These are phyloP conservation scores for Melaleuca alternifolia DNA, from an alignment of 345 rosid species.

Conservation along the genomic window DNA sequence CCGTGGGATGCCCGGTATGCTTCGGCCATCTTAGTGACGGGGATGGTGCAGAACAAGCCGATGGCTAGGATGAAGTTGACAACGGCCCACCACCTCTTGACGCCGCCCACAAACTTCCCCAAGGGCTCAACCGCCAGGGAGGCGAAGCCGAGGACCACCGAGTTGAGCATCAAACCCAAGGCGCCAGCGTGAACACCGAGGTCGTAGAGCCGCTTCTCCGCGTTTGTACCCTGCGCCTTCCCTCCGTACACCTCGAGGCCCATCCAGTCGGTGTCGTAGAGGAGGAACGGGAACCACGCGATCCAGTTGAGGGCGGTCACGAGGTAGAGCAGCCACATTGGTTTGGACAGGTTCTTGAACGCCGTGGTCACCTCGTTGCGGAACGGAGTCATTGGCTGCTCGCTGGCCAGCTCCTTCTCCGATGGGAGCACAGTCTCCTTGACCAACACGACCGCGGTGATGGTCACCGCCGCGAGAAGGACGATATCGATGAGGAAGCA, in stretches of 20 bases:
- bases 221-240: background rate
- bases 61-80: slow-evolving; percentile 53
- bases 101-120: slow-evolving; percentile 48
- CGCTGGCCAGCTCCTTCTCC: background rate
- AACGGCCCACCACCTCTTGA: background rate
- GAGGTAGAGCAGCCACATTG: slow-evolving; percentile 35
- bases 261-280: slow-evolving; percentile 55
- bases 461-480: slow-evolving; percentile 13
- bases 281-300: slow-evolving; percentile 40
- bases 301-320: slow-evolving; percentile 43
- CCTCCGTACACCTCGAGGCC: slow-evolving; percentile 43
- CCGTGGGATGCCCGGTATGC: slow-evolving; percentile 16
- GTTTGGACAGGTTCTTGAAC: slow-evolving; percentile 15
- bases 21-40: slow-evolving; percentile 55
- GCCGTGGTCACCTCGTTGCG: slow-evolving; percentile 16
- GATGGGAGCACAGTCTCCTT: slow-evolving; percentile 9
- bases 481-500: slow-evolving; percentile 31
- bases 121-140: slow-evolving; percentile 18
- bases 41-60: slow-evolving; percentile 41
- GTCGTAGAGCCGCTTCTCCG: slow-evolving; percentile 8
- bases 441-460: slow-evolving; percentile 13
- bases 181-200: slow-evolving; percentile 34
- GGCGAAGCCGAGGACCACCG: slow-evolving; percentile 24
- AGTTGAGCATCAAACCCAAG: slow-evolving; percentile 32
- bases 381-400: background rate